Conservation (phyloP, 306 rosid genomes). For the Chamaecrista fasciculata region DNA sequence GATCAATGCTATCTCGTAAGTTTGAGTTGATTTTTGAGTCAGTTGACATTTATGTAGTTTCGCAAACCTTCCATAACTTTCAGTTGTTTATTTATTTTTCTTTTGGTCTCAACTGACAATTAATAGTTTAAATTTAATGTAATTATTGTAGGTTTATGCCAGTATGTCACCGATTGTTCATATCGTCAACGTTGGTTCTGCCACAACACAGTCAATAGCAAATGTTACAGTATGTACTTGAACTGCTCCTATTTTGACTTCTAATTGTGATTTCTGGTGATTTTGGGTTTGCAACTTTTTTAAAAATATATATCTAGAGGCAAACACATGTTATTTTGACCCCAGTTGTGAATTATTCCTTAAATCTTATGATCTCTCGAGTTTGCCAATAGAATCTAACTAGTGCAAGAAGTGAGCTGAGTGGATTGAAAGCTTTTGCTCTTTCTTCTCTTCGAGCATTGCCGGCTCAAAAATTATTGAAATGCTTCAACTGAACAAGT, state of each 20-base stretch:
- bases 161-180: conserved; percentile 85
- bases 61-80: conserved; percentile 11
- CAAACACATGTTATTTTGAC: conserved; percentile 3
- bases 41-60: conserved; percentile 7
- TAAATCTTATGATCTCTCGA: not conserved
- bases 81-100: conserved; percentile 9
- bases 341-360: conserved; percentile 20
- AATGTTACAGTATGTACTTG: conserved; percentile 64
- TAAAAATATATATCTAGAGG: not conserved
- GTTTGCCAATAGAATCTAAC: conserved; percentile 10
- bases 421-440: not conserved
- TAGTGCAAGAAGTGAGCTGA: not conserved
- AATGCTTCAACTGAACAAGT: not conserved
- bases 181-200: conserved; percentile 66
- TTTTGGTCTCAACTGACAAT: not conserved
- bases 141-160: conserved; percentile 75
- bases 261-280: not conserved
- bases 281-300: not conserved
- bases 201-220: conserved; percentile 66
- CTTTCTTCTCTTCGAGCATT: conserved; percentile 1
- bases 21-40: conserved; percentile 14
- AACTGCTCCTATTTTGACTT: conserved; percentile 14
- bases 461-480: not conserved
- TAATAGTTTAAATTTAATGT: conserved; percentile 24
- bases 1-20: conserved; percentile 80